Evolutionary conservation across 83 land plant species (phyloP).

Genomic region (Picea abies): DNA sequence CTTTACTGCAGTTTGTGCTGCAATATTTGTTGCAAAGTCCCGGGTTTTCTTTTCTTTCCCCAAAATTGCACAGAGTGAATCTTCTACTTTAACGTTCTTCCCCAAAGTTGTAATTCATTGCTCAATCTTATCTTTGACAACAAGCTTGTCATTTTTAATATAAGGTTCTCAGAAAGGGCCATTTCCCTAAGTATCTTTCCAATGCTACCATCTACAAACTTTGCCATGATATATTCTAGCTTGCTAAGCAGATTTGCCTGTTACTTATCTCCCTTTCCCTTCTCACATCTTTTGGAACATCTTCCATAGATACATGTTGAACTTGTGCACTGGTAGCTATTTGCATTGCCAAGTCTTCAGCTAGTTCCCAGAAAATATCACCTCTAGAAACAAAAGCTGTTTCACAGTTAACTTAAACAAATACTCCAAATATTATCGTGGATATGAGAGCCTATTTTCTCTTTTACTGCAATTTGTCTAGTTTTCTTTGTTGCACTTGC

Average conservation of each 20-base stretch:
- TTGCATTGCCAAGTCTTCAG: constrained; percentile 98
- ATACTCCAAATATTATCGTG: constrained; percentile 90
- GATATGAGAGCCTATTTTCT: constrained; percentile 86
- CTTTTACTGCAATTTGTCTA: constrained; percentile 86
- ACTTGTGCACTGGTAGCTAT: constrained; percentile 95
- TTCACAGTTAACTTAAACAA: constrained; percentile 91
- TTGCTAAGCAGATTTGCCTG: constrained; percentile 89
- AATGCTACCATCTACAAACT: constrained; percentile 91
- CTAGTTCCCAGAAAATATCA: constrained; percentile 86
- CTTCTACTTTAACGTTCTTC: constrained; percentile 92
- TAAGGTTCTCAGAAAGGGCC: constrained; percentile 87
- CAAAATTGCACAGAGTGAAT: constrained; percentile 85
- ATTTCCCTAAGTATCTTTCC: constrained; percentile 84
- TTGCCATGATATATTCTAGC: constrained; percentile 79
- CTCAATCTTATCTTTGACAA: constrained; percentile 84
- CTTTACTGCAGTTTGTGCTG: constrained; percentile 89
- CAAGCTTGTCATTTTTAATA: constrained; percentile 88
- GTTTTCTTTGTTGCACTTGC: constrained; percentile 96
- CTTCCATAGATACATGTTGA: constrained; percentile 67
- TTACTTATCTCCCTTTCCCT: constrained; percentile 90
- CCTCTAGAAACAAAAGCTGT: constrained; percentile 99
- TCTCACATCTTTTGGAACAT: constrained; percentile 81
- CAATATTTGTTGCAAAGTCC: constrained; percentile 97
- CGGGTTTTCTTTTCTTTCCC: constrained; percentile 93
- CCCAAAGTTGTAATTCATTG: constrained; percentile 88